A percentile compares a stretch with the other conserved stretches of the same genome.
phyloP scores from a whole-genome alignment of 2,329 filamentous ascomycete genomes.

The Fusarium robinianum region DNA sequence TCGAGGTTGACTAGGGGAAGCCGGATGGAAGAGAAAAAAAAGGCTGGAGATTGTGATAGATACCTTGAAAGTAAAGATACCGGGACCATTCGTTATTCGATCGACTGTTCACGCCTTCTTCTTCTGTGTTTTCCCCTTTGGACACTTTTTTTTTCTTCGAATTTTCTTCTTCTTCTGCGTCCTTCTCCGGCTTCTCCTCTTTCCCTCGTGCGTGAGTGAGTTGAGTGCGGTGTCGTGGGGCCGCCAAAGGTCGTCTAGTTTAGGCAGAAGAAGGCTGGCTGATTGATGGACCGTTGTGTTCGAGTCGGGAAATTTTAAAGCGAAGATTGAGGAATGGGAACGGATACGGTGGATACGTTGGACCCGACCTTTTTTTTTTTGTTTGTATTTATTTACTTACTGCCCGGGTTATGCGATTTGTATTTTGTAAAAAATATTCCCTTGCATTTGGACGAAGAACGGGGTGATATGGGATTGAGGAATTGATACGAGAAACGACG shows the following conservation, averaged over 20 bases:
- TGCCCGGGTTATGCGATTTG: no score
- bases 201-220: not conserved
- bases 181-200: slow-evolving; percentile 9
- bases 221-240: slow-evolving; percentile 27
- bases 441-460: no score
- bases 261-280: slow-evolving; percentile 35
- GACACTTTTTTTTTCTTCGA: slow-evolving; percentile 3
- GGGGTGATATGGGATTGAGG: no score
- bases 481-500: no score
- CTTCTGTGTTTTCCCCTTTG: not conserved
- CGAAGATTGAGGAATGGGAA: slow-evolving; percentile 14
- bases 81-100: no score
- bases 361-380: slow-evolving; percentile 31
- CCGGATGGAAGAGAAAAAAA: no score
- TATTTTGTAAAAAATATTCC: no score
- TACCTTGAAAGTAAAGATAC: slow-evolving; percentile 17
- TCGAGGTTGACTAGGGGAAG: no score
- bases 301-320: slow-evolving; percentile 33
- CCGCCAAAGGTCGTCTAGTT: slow-evolving; percentile 28
- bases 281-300: slow-evolving; percentile 30
- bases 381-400: no score
- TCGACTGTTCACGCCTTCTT: slow-evolving; percentile 12
- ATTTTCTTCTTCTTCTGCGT: slow-evolving; percentile 2
- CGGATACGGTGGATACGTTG: slow-evolving; percentile 30
- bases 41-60: not conserved